phyloP scores from a whole-genome alignment of 768 basidiomycete species.

The Postia placenta region DNA sequence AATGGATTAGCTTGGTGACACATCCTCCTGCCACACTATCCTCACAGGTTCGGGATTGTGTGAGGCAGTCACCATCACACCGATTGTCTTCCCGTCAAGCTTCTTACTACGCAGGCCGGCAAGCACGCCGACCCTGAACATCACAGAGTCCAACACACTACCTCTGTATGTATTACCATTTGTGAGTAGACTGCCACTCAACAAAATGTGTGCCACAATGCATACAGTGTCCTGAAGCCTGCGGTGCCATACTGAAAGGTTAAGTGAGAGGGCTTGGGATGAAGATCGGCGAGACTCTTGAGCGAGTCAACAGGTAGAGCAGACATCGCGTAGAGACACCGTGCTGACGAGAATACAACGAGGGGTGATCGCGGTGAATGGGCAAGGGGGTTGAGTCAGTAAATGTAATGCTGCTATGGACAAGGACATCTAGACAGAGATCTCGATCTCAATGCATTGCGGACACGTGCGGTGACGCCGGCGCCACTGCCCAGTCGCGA shows the following conservation, averaged over 20 bases:
- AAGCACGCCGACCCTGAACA: constrained; percentile 89
- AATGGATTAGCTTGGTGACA: background rate
- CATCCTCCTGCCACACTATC: constrained; percentile 3
- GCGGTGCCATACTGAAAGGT: constrained; percentile 90
- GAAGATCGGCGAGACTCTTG: constrained; percentile 43
- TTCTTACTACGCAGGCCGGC: constrained; percentile 89
- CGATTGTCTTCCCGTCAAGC: constrained; percentile 86
- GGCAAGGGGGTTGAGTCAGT: too few relatives aligned
- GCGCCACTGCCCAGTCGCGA: background rate
- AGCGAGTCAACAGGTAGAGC: constrained; percentile 34
- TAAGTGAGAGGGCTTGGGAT: constrained; percentile 67
- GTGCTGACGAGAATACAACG: background rate
- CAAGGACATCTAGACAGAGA: too few relatives aligned
- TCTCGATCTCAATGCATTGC: background rate
- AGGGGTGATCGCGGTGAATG: background rate
- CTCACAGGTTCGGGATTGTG: constrained; percentile 95
- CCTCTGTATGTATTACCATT: constrained; percentile 40
- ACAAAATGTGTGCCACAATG: constrained; percentile 6
- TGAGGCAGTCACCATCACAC: constrained; percentile 99
- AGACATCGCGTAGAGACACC: constrained; percentile 17
- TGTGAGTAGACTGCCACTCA: background rate
- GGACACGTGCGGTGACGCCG: background rate
- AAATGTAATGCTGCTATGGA: too few relatives aligned
- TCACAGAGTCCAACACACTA: constrained; percentile 73
- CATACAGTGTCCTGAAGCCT: constrained; percentile 88